Base-by-base conservation (phyloP, 371 early-diverging fungal genomes). In the Entomophthora muscae region DNA sequence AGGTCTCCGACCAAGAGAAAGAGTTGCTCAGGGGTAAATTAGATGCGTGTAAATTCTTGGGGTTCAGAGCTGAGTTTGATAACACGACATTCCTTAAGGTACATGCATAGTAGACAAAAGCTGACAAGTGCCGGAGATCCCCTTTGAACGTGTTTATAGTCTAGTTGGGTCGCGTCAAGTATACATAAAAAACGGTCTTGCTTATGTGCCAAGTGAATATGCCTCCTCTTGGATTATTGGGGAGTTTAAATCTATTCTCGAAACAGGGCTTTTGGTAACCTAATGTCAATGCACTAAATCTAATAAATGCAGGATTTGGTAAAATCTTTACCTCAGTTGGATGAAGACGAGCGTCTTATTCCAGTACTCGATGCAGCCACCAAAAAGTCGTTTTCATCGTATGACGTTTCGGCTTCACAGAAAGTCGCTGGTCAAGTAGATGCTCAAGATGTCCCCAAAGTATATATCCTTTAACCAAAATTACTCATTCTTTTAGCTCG, bases 311-410 rank as follows among this genome's bases (percentile, higher is more conserved):
- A 79, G 81, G 71, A 74, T 24, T 83, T 87, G 1, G 80, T 85
- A 29, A 80, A 81, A 65, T 79, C 85, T 5, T 70, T 96, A 64
- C 91, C 93, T 53, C 76, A 84, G 52, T 78, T 96, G 82, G 95
- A 93, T 65, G 93, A 95, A 71, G 95, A 95, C 68, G 91, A 93
- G 66, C 83, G 97, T 26, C 71, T 98, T 58, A 72, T 84, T 54
- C 95, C 96, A 0, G 79, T 96, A 28, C 76, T 98, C 54, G 72
- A 80, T 64, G 90, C 90, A 57, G 76, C 95, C 32, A 86, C 89
- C 67, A 83, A 82, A 61, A 62, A 62, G 26, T 62, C 62, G 2
- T 62, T 62, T 27, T 17, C 32, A 31, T 22, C 62, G 2, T 51
- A 52, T 52, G 51, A 78, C 32, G 78, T 72, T 33, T 83, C 83